Percentiles rank a stretch among this genome's conserved stretches.
Conservation (phyloP, 148 eudicot species). For the Rheum nobile region DNA sequence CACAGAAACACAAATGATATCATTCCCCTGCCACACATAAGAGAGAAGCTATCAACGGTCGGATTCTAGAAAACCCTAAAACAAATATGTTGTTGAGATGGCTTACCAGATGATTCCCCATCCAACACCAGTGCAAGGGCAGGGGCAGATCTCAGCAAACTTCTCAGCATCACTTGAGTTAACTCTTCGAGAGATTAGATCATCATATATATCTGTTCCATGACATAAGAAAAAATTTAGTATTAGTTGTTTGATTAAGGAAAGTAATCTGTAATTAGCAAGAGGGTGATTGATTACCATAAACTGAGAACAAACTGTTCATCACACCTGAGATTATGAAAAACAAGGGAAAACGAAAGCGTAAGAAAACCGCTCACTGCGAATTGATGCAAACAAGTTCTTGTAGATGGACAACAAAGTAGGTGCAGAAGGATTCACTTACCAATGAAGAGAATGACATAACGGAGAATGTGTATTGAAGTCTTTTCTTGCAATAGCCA, state of each 20-base stretch:
- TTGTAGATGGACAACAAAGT: no score
- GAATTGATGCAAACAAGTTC: neutral
- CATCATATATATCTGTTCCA: conserved; percentile 80
- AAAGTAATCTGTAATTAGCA: neutral
- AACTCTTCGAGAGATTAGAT: conserved; percentile 89
- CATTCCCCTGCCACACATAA: conserved; percentile 57
- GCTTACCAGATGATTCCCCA: conserved; percentile 97
- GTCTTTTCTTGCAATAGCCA: conserved; percentile 88
- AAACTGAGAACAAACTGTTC: conserved; percentile 97
- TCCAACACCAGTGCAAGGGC: conserved; percentile 87
- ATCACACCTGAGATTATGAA: conserved; percentile 65
- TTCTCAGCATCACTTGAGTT: conserved; percentile 95
- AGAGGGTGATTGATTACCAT: conserved; percentile 36
- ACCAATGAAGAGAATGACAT: conserved; percentile 94
- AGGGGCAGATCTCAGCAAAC: conserved; percentile 94
- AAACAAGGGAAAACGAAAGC: neutral
- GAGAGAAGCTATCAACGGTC: neutral
- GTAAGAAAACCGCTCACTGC: neutral
- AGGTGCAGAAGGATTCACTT: conserved; percentile 15
- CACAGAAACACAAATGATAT: conserved; percentile 72
- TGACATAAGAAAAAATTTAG: neutral
- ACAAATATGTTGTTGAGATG: neutral
- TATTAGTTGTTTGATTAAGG: neutral
- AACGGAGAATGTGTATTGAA: conserved; percentile 60
- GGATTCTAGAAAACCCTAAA: neutral